These are phyloP conservation scores for Peronosclerospora sorghi DNA, from an alignment of 352 stramenopile species.

Conservation along the genomic window DNA sequence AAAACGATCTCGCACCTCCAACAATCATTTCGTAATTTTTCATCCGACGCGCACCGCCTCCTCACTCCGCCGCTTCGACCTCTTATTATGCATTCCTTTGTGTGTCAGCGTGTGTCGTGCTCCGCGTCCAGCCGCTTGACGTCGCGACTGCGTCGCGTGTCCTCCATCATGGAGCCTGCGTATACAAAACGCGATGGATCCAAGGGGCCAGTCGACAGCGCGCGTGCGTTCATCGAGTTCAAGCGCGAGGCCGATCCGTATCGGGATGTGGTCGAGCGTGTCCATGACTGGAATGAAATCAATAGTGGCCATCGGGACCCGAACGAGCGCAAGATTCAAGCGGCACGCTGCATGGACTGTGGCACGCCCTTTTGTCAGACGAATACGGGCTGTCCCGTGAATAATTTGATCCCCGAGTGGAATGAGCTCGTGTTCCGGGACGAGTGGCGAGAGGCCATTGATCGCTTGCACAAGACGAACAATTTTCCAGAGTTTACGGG, in stretches of 20 bases:
- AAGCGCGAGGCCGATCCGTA: conserved; percentile 87
- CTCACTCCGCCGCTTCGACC: too few species aligned
- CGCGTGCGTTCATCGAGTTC: conserved; percentile 77
- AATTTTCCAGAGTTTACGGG: conserved; percentile 99
- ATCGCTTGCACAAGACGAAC: conserved; percentile 96
- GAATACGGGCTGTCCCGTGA: conserved; percentile 94
- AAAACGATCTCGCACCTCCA: too few species aligned
- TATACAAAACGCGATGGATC: conserved; percentile 58
- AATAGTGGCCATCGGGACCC: conserved; percentile 87
- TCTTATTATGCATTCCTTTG: too few species aligned
- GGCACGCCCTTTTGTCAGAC: conserved; percentile 98
- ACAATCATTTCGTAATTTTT: too few species aligned
- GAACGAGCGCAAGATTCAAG: conserved; percentile 87
- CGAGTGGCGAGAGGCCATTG: conserved; percentile 93
- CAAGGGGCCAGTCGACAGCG: conserved; percentile 54
- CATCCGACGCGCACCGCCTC: too few species aligned
- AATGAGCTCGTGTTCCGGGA: conserved; percentile 97
- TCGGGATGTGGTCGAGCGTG: conserved; percentile 83
- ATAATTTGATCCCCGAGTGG: conserved; percentile 98
- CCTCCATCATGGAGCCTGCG: conserved; percentile 17
- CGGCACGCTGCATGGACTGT: conserved; percentile 97
- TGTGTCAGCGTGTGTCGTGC: conserved; percentile 3
- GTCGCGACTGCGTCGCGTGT: conserved; percentile 9
- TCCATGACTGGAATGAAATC: conserved; percentile 97
- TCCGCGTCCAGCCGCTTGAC: conserved; percentile 1